Percentiles rank a stretch among this genome's conserved stretches.
phyloP scores from a whole-genome alignment of 306 rosid species.

The Cucurbita pepo region DNA sequence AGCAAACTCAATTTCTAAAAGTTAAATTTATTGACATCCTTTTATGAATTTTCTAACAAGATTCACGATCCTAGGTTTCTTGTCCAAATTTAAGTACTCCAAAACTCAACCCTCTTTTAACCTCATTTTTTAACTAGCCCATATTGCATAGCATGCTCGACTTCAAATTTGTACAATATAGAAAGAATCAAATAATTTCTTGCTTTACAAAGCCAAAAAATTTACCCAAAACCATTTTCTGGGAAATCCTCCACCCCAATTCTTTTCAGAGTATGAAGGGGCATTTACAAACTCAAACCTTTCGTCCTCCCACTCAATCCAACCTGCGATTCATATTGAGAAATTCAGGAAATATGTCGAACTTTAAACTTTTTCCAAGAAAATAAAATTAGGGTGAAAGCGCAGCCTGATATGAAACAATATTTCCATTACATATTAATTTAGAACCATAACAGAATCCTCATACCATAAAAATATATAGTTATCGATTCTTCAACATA shows the following conservation, averaged over 20 bases:
- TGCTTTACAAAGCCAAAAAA: neutral
- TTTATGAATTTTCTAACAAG: neutral
- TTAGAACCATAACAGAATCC: neutral
- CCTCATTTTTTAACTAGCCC: neutral
- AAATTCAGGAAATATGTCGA: constrained; percentile 15
- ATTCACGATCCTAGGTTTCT: neutral
- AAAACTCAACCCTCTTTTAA: neutral
- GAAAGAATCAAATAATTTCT: neutral
- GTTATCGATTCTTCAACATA: neutral
- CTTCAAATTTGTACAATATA: neutral
- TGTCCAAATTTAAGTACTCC: neutral
- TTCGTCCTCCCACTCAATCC: constrained; percentile 99
- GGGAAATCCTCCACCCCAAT: constrained; percentile 96
- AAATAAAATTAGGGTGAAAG: neutral
- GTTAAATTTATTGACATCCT: neutral
- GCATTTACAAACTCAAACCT: constrained; percentile 83
- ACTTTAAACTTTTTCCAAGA: neutral
- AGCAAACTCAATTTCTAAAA: neutral
- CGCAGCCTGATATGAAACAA: neutral
- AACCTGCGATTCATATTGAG: constrained; percentile 56
- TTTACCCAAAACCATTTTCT: constrained; percentile 99
- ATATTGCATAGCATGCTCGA: neutral
- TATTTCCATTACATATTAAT: neutral
- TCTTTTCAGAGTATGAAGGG: constrained; percentile 86
- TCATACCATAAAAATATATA: neutral